Base-by-base conservation (phyloP, 2,329 filamentous ascomycete genomes). In the Fusarium citri region DNA sequence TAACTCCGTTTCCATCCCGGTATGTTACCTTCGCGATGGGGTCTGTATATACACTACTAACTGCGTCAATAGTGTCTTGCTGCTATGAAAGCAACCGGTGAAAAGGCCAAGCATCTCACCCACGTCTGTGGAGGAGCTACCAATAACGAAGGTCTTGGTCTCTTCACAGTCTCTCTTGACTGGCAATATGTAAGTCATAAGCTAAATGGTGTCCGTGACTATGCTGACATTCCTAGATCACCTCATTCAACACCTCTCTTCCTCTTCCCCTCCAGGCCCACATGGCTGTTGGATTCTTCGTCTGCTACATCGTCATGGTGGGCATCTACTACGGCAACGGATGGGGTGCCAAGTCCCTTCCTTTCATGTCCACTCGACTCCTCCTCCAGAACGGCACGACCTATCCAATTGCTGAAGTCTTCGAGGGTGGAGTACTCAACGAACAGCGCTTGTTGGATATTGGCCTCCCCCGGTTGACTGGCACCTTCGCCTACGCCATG, bases 291-390 rank as follows among this genome's bases (percentile, higher is more conserved):
- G 87, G 87, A 0, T 82, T 81, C n/a, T 34, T 83, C 2, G 73
- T 83, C 22, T 88, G 86, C 72, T 86, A 83, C 55, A 66, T 80
- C 9, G 82, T 79, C 2, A 86, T 88, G 84, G 69, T 85, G 0
- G 82, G 77, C 4, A 83, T 88, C 28, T 88, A 87, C 73, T 87
- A 86, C 69, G 77, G 76, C 23, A 82, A 87, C 57, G 79, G 68
- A 2, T 88, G 85, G 85, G 77, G 77, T 9, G 73, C 86, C 0
- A 79, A 75, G 48, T 79, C 78, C 0, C 82, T 83, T 15, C 86
- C 86, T 0, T 88, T 88, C 76, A 87, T 88, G 85, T 87, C 86
- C 2, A 86, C 86, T 0, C 74, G 75, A 4, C 81, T 87, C 7
- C 79, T 78, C 4, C 63, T 77, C 6, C 72, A 76, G 7, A 79